Evolutionary conservation across 2,329 filamentous ascomycete genomes (phyloP), one percentile per base, ranked within the genome.

Genomic region (Cercospora janseana): DNA sequence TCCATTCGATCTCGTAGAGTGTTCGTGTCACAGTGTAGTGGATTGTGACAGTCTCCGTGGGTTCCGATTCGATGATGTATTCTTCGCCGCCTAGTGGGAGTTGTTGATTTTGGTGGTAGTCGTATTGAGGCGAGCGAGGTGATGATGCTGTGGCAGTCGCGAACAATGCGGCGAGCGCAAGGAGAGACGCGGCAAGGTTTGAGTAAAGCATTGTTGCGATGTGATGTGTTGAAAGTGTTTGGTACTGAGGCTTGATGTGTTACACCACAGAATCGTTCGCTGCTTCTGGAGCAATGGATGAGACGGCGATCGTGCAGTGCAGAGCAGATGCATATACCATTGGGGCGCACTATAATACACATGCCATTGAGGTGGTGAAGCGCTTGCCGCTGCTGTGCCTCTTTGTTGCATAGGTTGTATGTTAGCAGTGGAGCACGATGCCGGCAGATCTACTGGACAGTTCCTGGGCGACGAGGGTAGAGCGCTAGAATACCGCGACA

Each of bases 341-440:
- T 45, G 20, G 41, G 26, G 45, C 6, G 13, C 38, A 34, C 26
- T 57, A 52, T 54, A 49, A 47, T 6, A 37, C 41, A 15, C 15
- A 10, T 40, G 38, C n/a, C 24, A 44, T 16, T 20, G 13, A 26
- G 16, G 20, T 8, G n/a, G 24, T 42, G 47, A 58, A 52, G 54
- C 41, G 15, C 34, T 52, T 48, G 41, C 26, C 49, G 48, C 49
- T 49, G 38, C 53, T 58, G 56, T 58, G 56, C 56, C 53, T 42
- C 45, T 54, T 31, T 32, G 29, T 35, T 41, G 51, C 47, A 38
- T 44, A 26, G 29, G 35, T 7, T 28, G 16, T 21, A 26, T 40
- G 23, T 9, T 31, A 16, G 3, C 23, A 37, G 26, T 41, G 45
- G 35, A 47, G 24, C 34, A 29, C 20, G 23, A 18, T 42, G 43